Evolutionary conservation across 495 filamentous ascomycete species (phyloP).

Genomic region (Astrothelium subdiscretum): DNA sequence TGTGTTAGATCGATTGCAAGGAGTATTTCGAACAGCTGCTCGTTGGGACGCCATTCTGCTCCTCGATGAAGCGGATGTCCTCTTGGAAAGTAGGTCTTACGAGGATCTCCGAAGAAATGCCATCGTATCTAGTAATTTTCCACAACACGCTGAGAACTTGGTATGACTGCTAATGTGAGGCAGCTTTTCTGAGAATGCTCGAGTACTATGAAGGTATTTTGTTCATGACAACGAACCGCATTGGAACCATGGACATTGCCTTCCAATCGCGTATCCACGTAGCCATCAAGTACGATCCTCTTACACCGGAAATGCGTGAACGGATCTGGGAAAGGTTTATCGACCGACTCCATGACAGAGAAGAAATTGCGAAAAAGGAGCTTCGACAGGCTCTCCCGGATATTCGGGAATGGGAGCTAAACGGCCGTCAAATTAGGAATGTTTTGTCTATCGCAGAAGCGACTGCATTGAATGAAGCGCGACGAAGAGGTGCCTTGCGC

Average conservation of each 20-base stretch:
- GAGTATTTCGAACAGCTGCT: background rate
- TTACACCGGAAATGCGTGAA: background rate
- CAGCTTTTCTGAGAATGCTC: constrained; percentile 4
- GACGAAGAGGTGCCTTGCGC: background rate
- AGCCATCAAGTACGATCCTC: background rate
- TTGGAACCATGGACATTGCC: background rate
- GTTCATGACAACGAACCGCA: background rate
- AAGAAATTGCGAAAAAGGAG: background rate
- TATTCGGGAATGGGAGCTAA: background rate
- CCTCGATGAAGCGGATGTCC: constrained; percentile 1
- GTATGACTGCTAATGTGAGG: background rate
- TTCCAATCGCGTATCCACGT: background rate
- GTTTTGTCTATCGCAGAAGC: background rate
- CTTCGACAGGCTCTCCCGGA: background rate
- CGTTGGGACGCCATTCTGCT: constrained; percentile 1
- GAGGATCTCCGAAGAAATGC: constrained; percentile 4
- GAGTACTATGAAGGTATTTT: constrained; percentile 1
- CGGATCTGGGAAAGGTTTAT: constrained; percentile 2
- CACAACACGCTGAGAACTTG: background rate
- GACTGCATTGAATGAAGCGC: background rate
- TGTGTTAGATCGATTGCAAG: background rate
- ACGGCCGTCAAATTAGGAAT: constrained; percentile 3
- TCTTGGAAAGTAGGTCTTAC: background rate
- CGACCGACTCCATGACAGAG: background rate
- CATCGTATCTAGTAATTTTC: background rate